Conservation (phyloP, 2,329 filamentous ascomycete genomes). For the Aspergillus costaricaensis region DNA sequence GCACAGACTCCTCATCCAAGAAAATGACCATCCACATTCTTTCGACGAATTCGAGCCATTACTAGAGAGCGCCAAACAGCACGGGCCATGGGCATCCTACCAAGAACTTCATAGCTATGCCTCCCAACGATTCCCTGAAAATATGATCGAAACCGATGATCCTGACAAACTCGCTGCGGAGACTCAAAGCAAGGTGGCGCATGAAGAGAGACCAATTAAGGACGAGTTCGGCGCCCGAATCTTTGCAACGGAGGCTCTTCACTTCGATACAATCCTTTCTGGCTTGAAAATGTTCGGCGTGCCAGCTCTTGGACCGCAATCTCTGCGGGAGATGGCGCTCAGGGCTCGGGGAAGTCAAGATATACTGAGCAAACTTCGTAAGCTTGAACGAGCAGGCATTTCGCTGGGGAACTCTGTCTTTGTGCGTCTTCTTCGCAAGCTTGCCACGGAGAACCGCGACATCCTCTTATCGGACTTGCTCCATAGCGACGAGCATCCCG, state of each 20-base stretch:
- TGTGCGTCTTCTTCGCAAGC: slow-evolving; percentile 63
- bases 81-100: slow-evolving; percentile 30
- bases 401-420: slow-evolving; percentile 65
- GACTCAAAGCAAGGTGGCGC: slow-evolving; percentile 7
- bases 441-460: slow-evolving; percentile 61
- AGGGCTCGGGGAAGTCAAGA: slow-evolving; percentile 60
- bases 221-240: slow-evolving; percentile 75
- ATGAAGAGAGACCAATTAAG: slow-evolving; percentile 54
- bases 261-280: slow-evolving; percentile 70
- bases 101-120: slow-evolving; percentile 26
- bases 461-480: slow-evolving; percentile 55
- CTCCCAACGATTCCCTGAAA: slow-evolving; percentile 18
- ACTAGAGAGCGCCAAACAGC: slow-evolving; percentile 40
- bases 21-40: slow-evolving; percentile 45
- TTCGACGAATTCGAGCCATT: slow-evolving; percentile 44
- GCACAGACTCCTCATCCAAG: slow-evolving; percentile 48
- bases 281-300: slow-evolving; percentile 71
- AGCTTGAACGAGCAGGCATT: slow-evolving; percentile 65
- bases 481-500: slow-evolving; percentile 65
- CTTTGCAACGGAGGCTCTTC: slow-evolving; percentile 76
- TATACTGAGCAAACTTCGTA: slow-evolving; percentile 61
- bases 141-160: neutral
- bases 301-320: slow-evolving; percentile 70
- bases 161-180: slow-evolving; percentile 15
- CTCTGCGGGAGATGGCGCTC: slow-evolving; percentile 74